Evolutionary conservation across 768 basidiomycete genomes (phyloP), one percentile per base, ranked within the genome.

Genomic region (Gymnopilus junonius): DNA sequence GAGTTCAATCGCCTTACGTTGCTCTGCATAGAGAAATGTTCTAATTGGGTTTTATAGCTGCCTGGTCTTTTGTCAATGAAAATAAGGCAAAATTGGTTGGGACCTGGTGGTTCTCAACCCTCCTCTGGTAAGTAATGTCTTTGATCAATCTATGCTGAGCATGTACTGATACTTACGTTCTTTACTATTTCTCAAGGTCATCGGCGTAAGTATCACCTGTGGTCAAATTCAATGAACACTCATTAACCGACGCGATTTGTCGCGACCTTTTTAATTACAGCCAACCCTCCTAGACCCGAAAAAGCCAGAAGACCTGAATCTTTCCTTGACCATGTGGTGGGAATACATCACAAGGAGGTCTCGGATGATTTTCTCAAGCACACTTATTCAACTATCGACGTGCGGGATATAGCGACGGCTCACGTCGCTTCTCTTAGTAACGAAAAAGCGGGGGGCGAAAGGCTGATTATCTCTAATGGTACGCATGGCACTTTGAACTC

Each of bases 21-120:
- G 21, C 0, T 21, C 20, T 8, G 5, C 20, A 43, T 10, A 3
- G 7, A 31, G 29, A 15, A n/a, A n/a, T n/a, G n/a, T n/a, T n/a
- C n/a, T 17, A 10, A 32, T 4, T 8, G 1, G 25, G 25, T 43
- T n/a, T 20, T 3, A 53, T 14, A 63, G 82, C 82, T 21, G 77
- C 78, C 15, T 81, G 78, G 80, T 71, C 75, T 0, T 79, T 81
- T 65, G 69, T 80, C 51, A 71, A 82, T 29, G 63, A 81, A 54
- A 76, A 85, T 65, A 81, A 83, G 59, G 50, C 17, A 71, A 75
- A 23, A 70, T 85, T 29, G 57, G 70, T 1, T 87, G 83, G 82
- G 87, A 87, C 62, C 67, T 89, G 32, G 76, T 79, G 1, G 79
- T 80, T 8, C 61, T 88, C 34, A 82, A 83, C 65, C 87, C 87